Percentiles rank a stretch among this genome's conserved stretches.
phyloP scores from a whole-genome alignment of 345 rosid genomes.

The Arabis alpina region DNA sequence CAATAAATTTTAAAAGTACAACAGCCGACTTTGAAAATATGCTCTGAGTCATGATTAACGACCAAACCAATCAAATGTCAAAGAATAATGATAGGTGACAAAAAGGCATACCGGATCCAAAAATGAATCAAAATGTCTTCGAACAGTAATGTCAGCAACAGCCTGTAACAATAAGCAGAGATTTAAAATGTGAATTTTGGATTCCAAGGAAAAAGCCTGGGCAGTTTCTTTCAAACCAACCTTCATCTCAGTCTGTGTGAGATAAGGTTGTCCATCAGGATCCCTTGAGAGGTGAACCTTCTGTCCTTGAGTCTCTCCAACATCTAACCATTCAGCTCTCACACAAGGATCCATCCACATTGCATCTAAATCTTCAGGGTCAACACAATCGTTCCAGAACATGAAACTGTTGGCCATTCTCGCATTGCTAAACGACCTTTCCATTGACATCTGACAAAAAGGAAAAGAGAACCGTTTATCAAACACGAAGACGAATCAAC shows the following conservation, averaged over 20 bases:
- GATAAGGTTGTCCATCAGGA: constrained; percentile 90
- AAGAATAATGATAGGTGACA: too few relatives aligned
- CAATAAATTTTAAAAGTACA: neutral
- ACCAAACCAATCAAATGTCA: too few relatives aligned
- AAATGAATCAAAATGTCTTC: constrained; percentile 63
- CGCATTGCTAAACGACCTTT: constrained; percentile 40
- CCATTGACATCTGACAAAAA: constrained; percentile 39
- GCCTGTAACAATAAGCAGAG: constrained; percentile 59
- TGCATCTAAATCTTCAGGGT: constrained; percentile 65
- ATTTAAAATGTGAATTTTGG: too few relatives aligned
- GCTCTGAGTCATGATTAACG: too few relatives aligned
- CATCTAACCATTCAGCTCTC: constrained; percentile 77
- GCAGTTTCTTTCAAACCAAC: constrained; percentile 31
- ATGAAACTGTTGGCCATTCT: constrained; percentile 73
- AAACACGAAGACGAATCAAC: constrained; percentile 19
- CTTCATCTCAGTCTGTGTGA: constrained; percentile 93
- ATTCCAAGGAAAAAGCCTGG: too few relatives aligned
- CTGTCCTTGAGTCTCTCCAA: constrained; percentile 80
- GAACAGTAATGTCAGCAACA: constrained; percentile 74
- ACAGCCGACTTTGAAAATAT: neutral
- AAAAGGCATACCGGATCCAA: constrained; percentile 60
- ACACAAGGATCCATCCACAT: constrained; percentile 88
- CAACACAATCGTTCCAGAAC: constrained; percentile 89
- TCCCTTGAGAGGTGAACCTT: constrained; percentile 91
- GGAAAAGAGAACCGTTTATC: too few relatives aligned